These are phyloP conservation scores for Calonectria honghensis DNA, from an alignment of 2,329 filamentous ascomycete species.

Conservation along the genomic window DNA sequence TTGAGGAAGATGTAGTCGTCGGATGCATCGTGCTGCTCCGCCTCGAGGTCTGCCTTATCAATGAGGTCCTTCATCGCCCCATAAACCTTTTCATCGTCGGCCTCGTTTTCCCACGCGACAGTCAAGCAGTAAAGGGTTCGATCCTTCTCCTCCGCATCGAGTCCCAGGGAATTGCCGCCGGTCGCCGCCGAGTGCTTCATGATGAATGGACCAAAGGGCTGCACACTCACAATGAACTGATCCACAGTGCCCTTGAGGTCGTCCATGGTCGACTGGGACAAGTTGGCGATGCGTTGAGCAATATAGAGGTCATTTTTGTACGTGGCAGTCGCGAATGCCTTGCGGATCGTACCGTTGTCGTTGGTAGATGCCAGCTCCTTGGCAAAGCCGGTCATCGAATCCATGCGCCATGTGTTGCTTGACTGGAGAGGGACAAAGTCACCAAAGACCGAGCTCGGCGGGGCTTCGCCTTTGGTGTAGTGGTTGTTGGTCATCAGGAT, in stretches of 20 bases:
- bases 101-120: neutral
- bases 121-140: neutral
- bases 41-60: neutral
- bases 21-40: neutral
- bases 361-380: neutral
- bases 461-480: neutral
- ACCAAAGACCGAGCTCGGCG: neutral
- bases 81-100: neutral
- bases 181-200: conserved; percentile 1
- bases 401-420: neutral
- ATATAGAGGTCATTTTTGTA: neutral
- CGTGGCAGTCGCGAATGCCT: neutral
- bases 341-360: neutral
- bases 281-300: neutral
- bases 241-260: neutral
- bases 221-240: neutral
- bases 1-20: conserved; percentile 8
- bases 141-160: neutral
- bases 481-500: neutral
- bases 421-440: neutral
- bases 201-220: neutral
- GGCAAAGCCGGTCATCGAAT: neutral
- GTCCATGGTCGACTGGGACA: neutral
- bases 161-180: neutral
- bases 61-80: neutral